These are phyloP conservation scores for Tulasnella calospora DNA, from an alignment of 768 basidiomycete genomes.

Conservation along the genomic window DNA sequence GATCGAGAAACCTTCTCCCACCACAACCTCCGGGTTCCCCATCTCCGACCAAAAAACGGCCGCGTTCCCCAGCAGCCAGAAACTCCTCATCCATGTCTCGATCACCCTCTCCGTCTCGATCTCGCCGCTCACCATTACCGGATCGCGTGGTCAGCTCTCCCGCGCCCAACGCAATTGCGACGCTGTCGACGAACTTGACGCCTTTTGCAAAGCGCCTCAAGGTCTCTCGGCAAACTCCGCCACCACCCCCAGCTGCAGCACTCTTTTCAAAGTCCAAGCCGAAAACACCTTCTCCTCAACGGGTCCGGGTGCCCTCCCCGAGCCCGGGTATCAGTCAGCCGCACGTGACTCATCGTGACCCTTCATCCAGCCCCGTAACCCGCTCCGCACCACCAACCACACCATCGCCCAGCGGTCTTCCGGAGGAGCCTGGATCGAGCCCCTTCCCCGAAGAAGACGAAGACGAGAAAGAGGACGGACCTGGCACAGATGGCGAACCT, in stretches of 20 bases:
- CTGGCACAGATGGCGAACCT: neutral
- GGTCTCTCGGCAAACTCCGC: neutral
- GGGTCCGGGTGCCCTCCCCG: neutral
- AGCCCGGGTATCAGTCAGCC: neutral
- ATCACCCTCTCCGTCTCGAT: neutral
- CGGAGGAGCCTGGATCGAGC: neutral
- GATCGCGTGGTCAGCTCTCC: neutral
- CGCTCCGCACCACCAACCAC: neutral
- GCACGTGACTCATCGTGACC: neutral
- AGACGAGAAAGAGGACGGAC: neutral
- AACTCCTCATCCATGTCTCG: neutral
- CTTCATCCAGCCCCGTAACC: neutral
- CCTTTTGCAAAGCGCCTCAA: neutral
- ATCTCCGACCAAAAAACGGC: neutral
- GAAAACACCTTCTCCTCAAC: neutral
- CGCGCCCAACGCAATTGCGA: neutral
- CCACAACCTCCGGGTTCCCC: neutral
- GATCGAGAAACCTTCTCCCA: neutral
- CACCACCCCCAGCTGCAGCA: neutral
- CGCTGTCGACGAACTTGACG: neutral
- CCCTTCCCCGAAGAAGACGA: neutral
- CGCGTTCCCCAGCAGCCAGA: neutral
- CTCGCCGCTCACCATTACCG: neutral
- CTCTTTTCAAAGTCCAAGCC: neutral
- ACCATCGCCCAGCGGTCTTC: neutral